Conservation (phyloP, 306 rosid genomes). For the Parietaria judaica region DNA sequence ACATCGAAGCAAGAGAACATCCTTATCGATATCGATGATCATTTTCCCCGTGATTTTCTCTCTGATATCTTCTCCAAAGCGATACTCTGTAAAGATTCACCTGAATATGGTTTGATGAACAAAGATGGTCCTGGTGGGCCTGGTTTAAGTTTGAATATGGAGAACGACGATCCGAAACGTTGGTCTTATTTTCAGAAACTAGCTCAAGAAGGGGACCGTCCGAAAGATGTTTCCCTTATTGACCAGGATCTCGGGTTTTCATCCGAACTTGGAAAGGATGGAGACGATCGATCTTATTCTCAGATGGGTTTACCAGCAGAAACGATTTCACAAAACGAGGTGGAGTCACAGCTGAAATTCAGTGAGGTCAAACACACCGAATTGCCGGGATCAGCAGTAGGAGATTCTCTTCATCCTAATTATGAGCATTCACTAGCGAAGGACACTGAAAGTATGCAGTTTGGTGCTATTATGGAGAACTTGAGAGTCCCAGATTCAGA, state of each 20-base stretch:
- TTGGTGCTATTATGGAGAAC: conserved; percentile 51
- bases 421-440: conserved; percentile 42
- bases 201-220: conserved; percentile 67
- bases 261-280: conserved; percentile 31
- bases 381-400: conserved; percentile 35
- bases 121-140: conserved; percentile 71
- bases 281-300: conserved; percentile 34
- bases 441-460: conserved; percentile 47
- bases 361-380: conserved; percentile 35
- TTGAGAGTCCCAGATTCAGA: conserved; percentile 42
- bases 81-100: conserved; percentile 49
- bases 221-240: conserved; percentile 50
- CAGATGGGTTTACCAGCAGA: conserved; percentile 33
- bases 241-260: conserved; percentile 66
- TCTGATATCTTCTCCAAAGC: conserved; percentile 89
- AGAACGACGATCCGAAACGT: conserved; percentile 68
- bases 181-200: conserved; percentile 88
- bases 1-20: conserved; percentile 60
- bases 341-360: conserved; percentile 38
- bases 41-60: conserved; percentile 81
- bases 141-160: conserved; percentile 71
- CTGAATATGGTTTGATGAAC: conserved; percentile 43
- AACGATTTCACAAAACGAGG: conserved; percentile 27
- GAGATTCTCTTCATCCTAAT: conserved; percentile 34
- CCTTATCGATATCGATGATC: conserved; percentile 67